Conservation (phyloP, 2,329 filamentous ascomycete species). For the Cytospora piceicola region DNA sequence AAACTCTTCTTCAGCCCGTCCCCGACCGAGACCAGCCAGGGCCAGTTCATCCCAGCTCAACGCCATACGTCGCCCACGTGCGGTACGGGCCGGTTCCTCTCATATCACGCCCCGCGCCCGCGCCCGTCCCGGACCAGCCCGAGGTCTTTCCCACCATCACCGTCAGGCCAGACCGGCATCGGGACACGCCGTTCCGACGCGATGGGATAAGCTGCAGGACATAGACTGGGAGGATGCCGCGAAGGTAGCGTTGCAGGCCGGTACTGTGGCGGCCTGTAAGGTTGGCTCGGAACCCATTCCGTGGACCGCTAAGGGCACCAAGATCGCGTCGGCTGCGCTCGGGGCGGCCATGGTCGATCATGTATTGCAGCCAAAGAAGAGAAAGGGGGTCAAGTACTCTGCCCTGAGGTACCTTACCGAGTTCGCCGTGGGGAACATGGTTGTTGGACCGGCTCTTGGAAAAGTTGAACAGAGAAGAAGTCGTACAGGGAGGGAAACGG, state of each 20-base stretch:
- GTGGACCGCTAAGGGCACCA: conserved; percentile 36
- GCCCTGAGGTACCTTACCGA: conserved; percentile 36
- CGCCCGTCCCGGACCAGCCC: conserved; percentile 10
- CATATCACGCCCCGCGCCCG: conserved; percentile 11
- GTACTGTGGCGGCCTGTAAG: conserved; percentile 34
- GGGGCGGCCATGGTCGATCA: conserved; percentile 38
- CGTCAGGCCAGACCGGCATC: conserved; percentile 22
- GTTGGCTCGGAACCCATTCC: conserved; percentile 31
- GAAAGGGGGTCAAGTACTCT: conserved; percentile 36
- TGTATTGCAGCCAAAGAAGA: conserved; percentile 33
- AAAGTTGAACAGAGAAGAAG: conserved; percentile 4
- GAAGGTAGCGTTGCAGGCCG: conserved; percentile 35
- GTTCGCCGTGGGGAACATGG: conserved; percentile 32
- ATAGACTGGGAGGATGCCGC: conserved; percentile 33
- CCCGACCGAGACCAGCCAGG: conserved; percentile 24
- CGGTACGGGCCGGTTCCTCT: conserved; percentile 26
- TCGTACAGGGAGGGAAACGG: conserved; percentile 13
- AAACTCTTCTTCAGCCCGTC: not conserved
- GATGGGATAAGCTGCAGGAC: conserved; percentile 11
- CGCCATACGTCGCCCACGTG: conserved; percentile 23
- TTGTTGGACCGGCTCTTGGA: conserved; percentile 32
- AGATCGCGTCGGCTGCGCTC: conserved; percentile 36
- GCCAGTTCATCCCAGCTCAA: conserved; percentile 27
- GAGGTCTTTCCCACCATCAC: conserved; percentile 19
- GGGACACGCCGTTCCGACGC: conserved; percentile 9